These are phyloP conservation scores for Meyerozyma sp. DNA, from an alignment of 1,139 yeast genomes.

Conservation along the genomic window DNA sequence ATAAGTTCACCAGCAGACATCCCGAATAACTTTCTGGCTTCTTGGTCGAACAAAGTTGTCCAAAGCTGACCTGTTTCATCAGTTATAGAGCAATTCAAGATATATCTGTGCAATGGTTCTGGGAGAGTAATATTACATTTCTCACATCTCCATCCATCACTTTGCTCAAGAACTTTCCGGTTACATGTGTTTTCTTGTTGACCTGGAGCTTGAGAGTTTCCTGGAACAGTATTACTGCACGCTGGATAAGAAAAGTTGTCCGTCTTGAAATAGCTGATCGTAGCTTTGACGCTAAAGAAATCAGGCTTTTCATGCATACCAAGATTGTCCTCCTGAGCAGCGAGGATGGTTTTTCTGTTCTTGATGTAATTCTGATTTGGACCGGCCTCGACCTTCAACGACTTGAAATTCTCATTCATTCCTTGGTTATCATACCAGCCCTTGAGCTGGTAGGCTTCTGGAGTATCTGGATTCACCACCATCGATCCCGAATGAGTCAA, in stretches of 20 bases:
- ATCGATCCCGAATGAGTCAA: conserved; percentile 76
- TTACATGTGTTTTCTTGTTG: conserved; percentile 50
- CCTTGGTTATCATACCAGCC: conserved; percentile 96
- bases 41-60: conserved; percentile 84
- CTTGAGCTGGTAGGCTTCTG: conserved; percentile 80
- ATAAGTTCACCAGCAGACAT: conserved; percentile 63
- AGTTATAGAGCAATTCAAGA: conserved; percentile 63
- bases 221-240: conserved; percentile 51
- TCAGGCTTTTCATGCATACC: conserved; percentile 78
- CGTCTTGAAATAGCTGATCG: conserved; percentile 63
- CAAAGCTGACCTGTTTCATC: conserved; percentile 84
- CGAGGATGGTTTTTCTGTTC: conserved; percentile 59
- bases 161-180: conserved; percentile 71
- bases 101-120: conserved; percentile 74
- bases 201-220: conserved; percentile 13
- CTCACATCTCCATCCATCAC: conserved; percentile 91
- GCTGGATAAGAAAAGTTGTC: conserved; percentile 87
- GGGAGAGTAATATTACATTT: conserved; percentile 70
- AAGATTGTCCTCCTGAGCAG: conserved; percentile 63
- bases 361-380: conserved; percentile 23
- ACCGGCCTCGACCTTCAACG: conserved; percentile 43
- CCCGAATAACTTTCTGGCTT: conserved; percentile 67
- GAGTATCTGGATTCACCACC: conserved; percentile 77
- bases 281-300: conserved; percentile 69
- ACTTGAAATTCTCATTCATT: conserved; percentile 52